Evolutionary conservation across 148 eudicot genomes (phyloP), one percentile per base, ranked within the genome.

Genomic region (Rhododendron ferrugineum): DNA sequence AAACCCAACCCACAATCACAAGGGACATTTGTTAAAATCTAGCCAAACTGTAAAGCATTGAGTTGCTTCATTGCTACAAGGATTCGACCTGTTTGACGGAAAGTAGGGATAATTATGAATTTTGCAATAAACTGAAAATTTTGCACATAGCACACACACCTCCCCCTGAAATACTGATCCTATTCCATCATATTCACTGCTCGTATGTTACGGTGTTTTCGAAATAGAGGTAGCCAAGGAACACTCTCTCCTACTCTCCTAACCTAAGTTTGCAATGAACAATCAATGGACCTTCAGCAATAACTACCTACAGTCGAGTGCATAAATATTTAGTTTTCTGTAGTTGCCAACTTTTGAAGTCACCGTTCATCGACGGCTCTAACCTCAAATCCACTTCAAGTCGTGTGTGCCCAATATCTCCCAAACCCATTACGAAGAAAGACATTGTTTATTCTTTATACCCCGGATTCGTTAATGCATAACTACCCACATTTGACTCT

Each of bases 371-470:
- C 7, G 4, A 28, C 22, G 0, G 20, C 40, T 73, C 74, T 1
- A 78, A 72, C 30, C 70, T 86, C 32, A 64, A 64, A 64, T n/a
- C 30, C 34, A 68, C 74, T 68, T 68, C 34, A 68, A 68, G 34
- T 68, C 2, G 4, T 64, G 74, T 68, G 74, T 16, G 0, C 74
- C 18, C 11, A 22, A 40, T 68, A 75, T 49, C 54, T 2, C 9
- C 72, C 73, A 36, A 76, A 42, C 20, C 37, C 46, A 44, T 16
- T 23, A 50, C 2, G 2, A 30, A 56, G 66, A 85, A 40, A 46
- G 15, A 84, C 26, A 54, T 75, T 14, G 26, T 78, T 34, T 30
- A 40, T 64, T 10, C 72, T 42, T n/a, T 64, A n/a, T 64, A 26
- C 2, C 4, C 30, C 30, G 5, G 72, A 64, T 11, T 68, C 20